Evolutionary conservation across 345 rosid species (phyloP).

Genomic region (Murraya koenigii): DNA sequence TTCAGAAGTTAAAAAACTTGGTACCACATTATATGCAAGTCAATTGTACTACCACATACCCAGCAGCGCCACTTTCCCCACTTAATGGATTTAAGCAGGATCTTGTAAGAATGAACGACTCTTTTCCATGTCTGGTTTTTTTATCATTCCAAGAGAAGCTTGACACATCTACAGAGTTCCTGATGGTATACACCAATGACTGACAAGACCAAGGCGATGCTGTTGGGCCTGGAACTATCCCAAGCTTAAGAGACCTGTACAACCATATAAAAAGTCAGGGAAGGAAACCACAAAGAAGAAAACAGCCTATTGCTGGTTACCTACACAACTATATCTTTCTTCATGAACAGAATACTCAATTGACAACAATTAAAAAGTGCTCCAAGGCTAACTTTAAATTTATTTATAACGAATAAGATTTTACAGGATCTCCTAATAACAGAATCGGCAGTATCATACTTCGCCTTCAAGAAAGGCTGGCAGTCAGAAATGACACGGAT

Average conservation of each 20-base stretch:
- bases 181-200: slow-evolving; percentile 51
- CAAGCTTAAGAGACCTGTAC: slow-evolving; percentile 75
- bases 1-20: slow-evolving; percentile 8
- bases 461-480: background rate
- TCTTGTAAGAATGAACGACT: slow-evolving; percentile 61
- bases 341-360: background rate
- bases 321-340: background rate
- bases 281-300: slow-evolving; percentile 7
- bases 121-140: slow-evolving; percentile 70
- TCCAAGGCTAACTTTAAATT: background rate
- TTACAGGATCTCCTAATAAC: background rate
- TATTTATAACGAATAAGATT: background rate
- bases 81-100: slow-evolving; percentile 61
- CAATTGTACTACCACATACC: slow-evolving; percentile 39
- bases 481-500: background rate
- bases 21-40: background rate
- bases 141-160: slow-evolving; percentile 73
- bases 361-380: background rate
- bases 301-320: background rate
- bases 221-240: slow-evolving; percentile 64
- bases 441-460: background rate
- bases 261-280: slow-evolving; percentile 11
- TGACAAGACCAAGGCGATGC: slow-evolving; percentile 48
- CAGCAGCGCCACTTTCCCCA: slow-evolving; percentile 49
- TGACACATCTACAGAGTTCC: slow-evolving; percentile 58